Evolutionary conservation across 352 stramenopile species (phyloP).

Genomic region (Blastocystis hominis): DNA sequence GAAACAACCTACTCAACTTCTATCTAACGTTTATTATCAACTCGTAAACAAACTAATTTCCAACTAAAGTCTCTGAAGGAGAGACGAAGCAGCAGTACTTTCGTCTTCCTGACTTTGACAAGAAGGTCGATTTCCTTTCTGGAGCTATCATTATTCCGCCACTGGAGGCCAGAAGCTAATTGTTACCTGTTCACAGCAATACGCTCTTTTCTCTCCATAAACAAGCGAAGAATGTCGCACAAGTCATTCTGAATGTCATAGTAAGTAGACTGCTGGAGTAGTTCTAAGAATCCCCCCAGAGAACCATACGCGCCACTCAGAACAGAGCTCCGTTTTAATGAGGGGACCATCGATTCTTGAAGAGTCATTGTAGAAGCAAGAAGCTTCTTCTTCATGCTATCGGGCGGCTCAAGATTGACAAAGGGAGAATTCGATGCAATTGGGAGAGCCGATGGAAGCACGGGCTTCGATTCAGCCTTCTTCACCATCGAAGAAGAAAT

Average conservation of each 20-base stretch:
- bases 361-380: background rate
- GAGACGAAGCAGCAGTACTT: background rate
- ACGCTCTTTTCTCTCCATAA: background rate
- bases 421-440: background rate
- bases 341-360: too few relatives aligned
- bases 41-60: background rate
- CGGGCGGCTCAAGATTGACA: background rate
- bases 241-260: background rate
- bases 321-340: background rate
- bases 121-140: slow-evolving; percentile 12
- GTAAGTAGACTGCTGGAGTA: background rate
- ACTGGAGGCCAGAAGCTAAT: background rate
- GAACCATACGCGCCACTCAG: background rate
- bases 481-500: background rate
- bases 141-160: background rate
- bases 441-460: background rate
- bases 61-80: background rate
- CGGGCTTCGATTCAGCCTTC: background rate
- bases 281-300: background rate
- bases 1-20: background rate
- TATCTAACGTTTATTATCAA: background rate
- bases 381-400: background rate
- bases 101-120: background rate
- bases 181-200: background rate
- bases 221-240: background rate